These are phyloP conservation scores for Gyromitra esculenta DNA, from an alignment of 2,329 filamentous ascomycete genomes.

Conservation along the genomic window DNA sequence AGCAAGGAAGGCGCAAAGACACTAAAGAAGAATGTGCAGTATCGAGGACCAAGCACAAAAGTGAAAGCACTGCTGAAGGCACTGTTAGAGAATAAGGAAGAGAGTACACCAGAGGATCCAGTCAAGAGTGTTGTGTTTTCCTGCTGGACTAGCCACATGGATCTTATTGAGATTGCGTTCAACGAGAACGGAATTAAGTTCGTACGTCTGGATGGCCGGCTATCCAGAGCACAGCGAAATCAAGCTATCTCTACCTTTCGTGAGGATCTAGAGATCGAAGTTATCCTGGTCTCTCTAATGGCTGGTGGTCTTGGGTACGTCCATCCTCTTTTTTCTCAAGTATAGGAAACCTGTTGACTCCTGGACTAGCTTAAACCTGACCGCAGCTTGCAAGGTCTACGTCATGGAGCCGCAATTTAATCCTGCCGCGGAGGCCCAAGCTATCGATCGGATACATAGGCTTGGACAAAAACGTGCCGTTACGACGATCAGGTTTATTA, in stretches of 20 bases:
- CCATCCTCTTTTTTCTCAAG: neutral
- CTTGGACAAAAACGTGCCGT: conserved; percentile 90
- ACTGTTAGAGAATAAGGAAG: conserved; percentile 71
- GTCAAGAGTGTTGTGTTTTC: conserved; percentile 96
- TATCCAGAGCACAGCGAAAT: conserved; percentile 78
- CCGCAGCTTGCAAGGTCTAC: conserved; percentile 56
- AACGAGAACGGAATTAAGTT: conserved; percentile 73
- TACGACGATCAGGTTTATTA: conserved; percentile 80
- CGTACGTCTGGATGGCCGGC: conserved; percentile 88
- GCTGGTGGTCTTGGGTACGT: conserved; percentile 77
- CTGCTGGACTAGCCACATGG: conserved; percentile 93
- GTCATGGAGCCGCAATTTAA: conserved; percentile 97
- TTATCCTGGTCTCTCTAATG: conserved; percentile 91
- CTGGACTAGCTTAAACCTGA: conserved; percentile 51
- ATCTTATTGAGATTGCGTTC: conserved; percentile 87
- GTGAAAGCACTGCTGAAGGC: conserved; percentile 82
- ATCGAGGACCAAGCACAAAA: conserved; percentile 90
- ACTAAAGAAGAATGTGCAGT: conserved; percentile 71
- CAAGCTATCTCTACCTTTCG: conserved; percentile 81
- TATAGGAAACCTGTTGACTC: conserved; percentile 18
- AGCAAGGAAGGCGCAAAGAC: conserved; percentile 63
- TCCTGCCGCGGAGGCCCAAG: conserved; percentile 91
- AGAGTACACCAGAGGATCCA: conserved; percentile 73
- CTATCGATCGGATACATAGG: conserved; percentile 90
- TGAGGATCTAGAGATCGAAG: conserved; percentile 73